Base-by-base conservation (phyloP, 2,329 filamentous ascomycete genomes). In the Beauveria varroae region DNA sequence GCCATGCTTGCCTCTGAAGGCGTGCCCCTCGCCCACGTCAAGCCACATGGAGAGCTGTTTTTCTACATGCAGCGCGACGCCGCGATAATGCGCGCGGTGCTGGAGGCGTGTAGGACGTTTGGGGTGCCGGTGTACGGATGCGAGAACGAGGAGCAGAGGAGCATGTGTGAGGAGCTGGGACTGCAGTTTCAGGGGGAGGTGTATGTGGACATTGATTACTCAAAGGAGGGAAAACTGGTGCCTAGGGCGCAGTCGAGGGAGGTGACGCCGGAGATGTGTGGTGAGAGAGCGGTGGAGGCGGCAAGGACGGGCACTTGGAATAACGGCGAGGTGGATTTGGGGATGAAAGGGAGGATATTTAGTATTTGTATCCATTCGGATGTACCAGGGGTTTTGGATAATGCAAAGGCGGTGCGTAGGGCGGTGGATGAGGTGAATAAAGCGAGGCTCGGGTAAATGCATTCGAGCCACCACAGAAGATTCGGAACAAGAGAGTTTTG, bases 11-110 rank as follows among this genome's bases (percentile, higher is more conserved):
- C 83, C 40, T 78, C 77, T 0, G 85, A 86, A 65, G 77, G 75
- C 16, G 71, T 86, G 7, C 72, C 75, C 16, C 70, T 88, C 28
- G 77, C 85, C 65, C 86, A 88, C 65, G 80, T 88, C 46, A 88
- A 86, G 68, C 83, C 84, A 2, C 84, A 87, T 61, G 83, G 84
- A 5, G 78, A 82, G 24, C 74, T 87, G 1, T 86, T 85, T 67
- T 72, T 72, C 44, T 70, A 68, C 50, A 69, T 73, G 66, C 69
- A 70, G 51, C 52, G 63, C 18, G 71, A 73, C 58, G 54, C 57
- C 3, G 37, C 34, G 1, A 68, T 70, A 37, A 68, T 69, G 60
- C 66, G 65, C 28, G 68, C 70, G 18, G 70, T 73, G 1, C 61
- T 73, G 0, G 63, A 67, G 20, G 71, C 70, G 7, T 67, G 66